Conservation (phyloP, 2,329 filamentous ascomycete genomes). For the Triangularia verruculosa region DNA sequence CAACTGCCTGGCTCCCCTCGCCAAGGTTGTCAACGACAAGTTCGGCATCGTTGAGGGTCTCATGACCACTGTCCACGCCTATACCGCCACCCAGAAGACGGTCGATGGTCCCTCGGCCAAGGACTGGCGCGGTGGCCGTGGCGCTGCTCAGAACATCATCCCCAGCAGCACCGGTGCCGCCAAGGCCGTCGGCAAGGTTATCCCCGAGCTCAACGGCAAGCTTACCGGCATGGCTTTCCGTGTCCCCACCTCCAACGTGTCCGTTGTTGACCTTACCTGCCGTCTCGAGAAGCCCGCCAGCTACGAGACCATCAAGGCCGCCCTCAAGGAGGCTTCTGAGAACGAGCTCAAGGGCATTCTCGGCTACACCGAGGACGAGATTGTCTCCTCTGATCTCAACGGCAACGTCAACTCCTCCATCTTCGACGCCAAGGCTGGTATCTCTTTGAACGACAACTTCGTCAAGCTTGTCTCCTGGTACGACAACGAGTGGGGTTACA, state of each 20-base stretch:
- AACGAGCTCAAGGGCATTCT: conserved; percentile 87
- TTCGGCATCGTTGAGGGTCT: conserved; percentile 97
- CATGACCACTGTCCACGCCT: conserved; percentile 99
- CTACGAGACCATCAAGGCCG: conserved; percentile 90
- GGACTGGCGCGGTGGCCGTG: conserved; percentile 99
- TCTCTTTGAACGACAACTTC: conserved; percentile 97
- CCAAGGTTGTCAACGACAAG: conserved; percentile 99
- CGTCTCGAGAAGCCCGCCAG: conserved; percentile 85
- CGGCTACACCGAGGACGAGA: conserved; percentile 92
- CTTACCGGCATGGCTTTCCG: conserved; percentile 99
- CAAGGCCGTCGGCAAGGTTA: conserved; percentile 99
- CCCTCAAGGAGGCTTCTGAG: conserved; percentile 83
- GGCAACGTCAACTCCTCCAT: conserved; percentile 93
- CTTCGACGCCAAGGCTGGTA: conserved; percentile 99
- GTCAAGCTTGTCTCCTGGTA: conserved; percentile 99
- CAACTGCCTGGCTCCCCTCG: conserved; percentile 98
- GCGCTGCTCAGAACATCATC: conserved; percentile 99
- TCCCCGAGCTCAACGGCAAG: conserved; percentile 97
- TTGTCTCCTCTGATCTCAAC: conserved; percentile 92
- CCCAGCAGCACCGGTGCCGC: conserved; percentile 98
- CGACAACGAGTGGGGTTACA: conserved; percentile 99
- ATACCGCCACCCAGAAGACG: conserved; percentile 99
- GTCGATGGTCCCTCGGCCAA: conserved; percentile 96
- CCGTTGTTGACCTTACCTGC: conserved; percentile 94
- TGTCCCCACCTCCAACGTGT: conserved; percentile 98